Percentiles rank a stretch among this genome's conserved stretches.
Conservation (phyloP, 805 yeast species). For the Kodamaea nitidulidarum region DNA sequence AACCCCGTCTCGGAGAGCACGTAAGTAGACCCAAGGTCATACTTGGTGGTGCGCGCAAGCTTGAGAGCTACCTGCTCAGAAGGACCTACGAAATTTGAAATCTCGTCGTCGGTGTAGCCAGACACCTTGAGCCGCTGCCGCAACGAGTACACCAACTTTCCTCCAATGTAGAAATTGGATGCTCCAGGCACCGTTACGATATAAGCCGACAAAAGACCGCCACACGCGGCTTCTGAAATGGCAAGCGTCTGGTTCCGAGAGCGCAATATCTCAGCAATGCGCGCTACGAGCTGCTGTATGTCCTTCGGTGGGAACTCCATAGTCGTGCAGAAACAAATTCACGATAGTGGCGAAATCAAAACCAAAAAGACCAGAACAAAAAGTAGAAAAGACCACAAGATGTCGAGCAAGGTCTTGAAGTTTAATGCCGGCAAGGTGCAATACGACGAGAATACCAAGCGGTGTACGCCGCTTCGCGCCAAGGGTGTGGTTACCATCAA, state of each 20-base stretch:
- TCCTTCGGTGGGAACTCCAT: constrained; percentile 59
- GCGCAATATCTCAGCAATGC: constrained; percentile 56
- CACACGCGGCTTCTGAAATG: constrained; percentile 86
- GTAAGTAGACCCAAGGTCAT: constrained; percentile 79
- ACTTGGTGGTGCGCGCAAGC: constrained; percentile 71
- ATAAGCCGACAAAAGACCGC: constrained; percentile 79
- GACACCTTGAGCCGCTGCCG: constrained; percentile 68
- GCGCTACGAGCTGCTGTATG: constrained; percentile 45
- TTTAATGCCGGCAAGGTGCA: constrained; percentile 80
- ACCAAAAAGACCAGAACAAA: neutral
- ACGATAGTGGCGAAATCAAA: neutral
- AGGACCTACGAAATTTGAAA: constrained; percentile 75
- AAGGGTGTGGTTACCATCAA: constrained; percentile 63
- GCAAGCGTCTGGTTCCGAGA: constrained; percentile 62
- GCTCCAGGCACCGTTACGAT: constrained; percentile 84
- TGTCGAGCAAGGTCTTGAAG: constrained; percentile 28
- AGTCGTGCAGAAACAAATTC: neutral
- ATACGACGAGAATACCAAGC: constrained; percentile 55
- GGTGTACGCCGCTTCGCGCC: constrained; percentile 65
- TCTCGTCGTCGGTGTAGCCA: constrained; percentile 76
- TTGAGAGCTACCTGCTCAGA: constrained; percentile 68
- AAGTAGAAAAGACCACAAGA: neutral
- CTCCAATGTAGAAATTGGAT: constrained; percentile 77
- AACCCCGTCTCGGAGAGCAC: constrained; percentile 83
- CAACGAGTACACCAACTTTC: constrained; percentile 74